Evolutionary conservation across 768 basidiomycete species (phyloP), one percentile per base, ranked within the genome.

Genomic region (Pisolithus microcarpus): DNA sequence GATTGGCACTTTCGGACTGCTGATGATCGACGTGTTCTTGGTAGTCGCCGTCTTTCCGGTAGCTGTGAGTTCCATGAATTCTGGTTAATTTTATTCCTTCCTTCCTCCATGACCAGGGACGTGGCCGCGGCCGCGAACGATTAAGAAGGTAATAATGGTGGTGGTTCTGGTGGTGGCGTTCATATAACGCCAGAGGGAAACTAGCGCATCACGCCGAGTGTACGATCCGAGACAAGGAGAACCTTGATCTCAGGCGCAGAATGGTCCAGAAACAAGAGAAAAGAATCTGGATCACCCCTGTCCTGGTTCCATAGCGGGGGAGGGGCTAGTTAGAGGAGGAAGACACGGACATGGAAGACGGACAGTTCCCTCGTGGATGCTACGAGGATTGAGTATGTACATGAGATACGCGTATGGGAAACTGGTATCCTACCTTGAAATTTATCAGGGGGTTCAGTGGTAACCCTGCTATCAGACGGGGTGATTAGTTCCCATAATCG

Each of bases 161-260:
- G 13, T 15, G 34, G 34, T 34, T 34, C 53, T 43, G 54, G 49
- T n/a, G 60, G 54, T 37, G 70, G 60, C 23, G 48, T 54, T 67
- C 75, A 74, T 8, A 67, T 63, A 5, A 81, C 85, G 26, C 74
- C 68, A 7, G 52, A 55, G 21, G 77, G 75, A 26, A 88, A 18
- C 47, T 72, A 64, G 57, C 78, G 73, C 50, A 89, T 62, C 45
- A 75, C 75, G 59, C 86, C 81, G 58, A 87, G 74, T 7, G 85
- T 82, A 1, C 88, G 87, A 56, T 91, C 89, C 36, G 76, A 74
- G 21, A 87, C 50, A 28, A 87, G 69, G 1, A 68, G 30, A 54
- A 59, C 89, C 87, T 31, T 67, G 66, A 15, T 65, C 61, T 3
- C 55, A 62, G 15, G 76, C 56, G 63, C 87, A 85, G 16, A 72